phyloP scores from a whole-genome alignment of 2,329 filamentous ascomycete species.

The Pseudogymnoascus sp. region DNA sequence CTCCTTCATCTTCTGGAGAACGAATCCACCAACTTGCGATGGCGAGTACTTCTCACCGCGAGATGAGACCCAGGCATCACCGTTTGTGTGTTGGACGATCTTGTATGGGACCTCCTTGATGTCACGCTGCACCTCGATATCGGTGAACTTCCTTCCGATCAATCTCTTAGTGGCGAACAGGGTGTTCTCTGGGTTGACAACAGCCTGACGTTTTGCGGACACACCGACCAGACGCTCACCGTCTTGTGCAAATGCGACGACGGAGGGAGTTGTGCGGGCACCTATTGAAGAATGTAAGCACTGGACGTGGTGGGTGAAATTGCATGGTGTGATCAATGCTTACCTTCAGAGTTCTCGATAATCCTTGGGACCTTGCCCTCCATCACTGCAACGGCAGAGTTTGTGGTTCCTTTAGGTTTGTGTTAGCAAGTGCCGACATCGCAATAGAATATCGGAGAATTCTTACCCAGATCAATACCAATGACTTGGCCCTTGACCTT shows the following conservation, averaged over 20 bases:
- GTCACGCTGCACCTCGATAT: conserved; percentile 88
- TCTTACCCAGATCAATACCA: conserved; percentile 90
- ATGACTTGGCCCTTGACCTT: conserved; percentile 96
- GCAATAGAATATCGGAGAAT: conserved; percentile 1
- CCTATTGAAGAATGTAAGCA: conserved; percentile 38
- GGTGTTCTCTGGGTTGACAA: conserved; percentile 97
- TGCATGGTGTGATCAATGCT: conserved; percentile 23
- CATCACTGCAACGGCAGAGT: conserved; percentile 96
- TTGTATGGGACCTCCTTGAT: conserved; percentile 98
- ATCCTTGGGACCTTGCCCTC: conserved; percentile 93
- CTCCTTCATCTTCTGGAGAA: conserved; percentile 99
- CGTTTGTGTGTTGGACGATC: conserved; percentile 94
- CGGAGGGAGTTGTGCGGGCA: conserved; percentile 84
- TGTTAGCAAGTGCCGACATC: conserved; percentile 9
- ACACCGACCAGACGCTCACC: conserved; percentile 95
- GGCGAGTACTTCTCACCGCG: conserved; percentile 94
- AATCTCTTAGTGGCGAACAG: conserved; percentile 98
- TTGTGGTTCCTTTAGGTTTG: conserved; percentile 62
- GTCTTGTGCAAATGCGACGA: conserved; percentile 91
- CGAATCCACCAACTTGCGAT: conserved; percentile 95
- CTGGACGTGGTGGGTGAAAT: background rate
- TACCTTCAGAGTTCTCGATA: conserved; percentile 96
- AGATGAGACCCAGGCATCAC: conserved; percentile 91
- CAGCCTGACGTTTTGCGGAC: conserved; percentile 93
- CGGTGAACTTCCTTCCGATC: conserved; percentile 94